phyloP scores from a whole-genome alignment of 2,329 filamentous ascomycete genomes.

The Colletotrichum brevisporum region DNA sequence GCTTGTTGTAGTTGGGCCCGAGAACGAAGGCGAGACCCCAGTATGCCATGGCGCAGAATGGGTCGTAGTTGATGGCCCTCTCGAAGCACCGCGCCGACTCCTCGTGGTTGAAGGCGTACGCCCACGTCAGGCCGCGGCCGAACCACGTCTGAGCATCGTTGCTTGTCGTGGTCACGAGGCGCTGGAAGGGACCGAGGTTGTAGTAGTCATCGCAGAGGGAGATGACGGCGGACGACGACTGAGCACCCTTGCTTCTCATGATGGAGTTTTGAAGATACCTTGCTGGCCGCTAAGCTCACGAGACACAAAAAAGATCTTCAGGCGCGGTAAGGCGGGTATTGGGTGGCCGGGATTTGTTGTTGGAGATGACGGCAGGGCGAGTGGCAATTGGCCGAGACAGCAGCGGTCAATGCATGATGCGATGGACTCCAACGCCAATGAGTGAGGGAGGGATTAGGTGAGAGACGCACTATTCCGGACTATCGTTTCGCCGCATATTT shows the following conservation, averaged over 20 bases:
- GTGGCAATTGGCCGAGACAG: conserved; percentile 31
- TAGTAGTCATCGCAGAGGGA: conserved; percentile 63
- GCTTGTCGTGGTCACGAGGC: conserved; percentile 67
- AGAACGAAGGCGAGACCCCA: conserved; percentile 80
- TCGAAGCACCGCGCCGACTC: conserved; percentile 77
- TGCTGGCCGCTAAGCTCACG: neutral
- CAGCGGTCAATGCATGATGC: conserved; percentile 15
- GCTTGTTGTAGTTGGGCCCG: conserved; percentile 84
- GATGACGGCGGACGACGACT: conserved; percentile 23
- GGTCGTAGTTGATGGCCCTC: conserved; percentile 68
- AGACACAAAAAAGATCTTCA: conserved; percentile 12
- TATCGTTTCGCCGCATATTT: conserved; percentile 31
- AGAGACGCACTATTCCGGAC: conserved; percentile 20
- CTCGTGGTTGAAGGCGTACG: conserved; percentile 83
- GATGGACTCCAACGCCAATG: no score
- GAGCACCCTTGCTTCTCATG: conserved; percentile 36
- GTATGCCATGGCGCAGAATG: conserved; percentile 72
- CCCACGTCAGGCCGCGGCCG: conserved; percentile 80
- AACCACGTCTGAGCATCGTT: conserved; percentile 75
- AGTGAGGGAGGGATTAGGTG: conserved; percentile 8
- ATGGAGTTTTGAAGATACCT: conserved; percentile 16
- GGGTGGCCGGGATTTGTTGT: conserved; percentile 9
- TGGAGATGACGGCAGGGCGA: conserved; percentile 19
- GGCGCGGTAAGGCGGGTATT: neutral
- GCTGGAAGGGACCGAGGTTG: conserved; percentile 72